Evolutionary conservation across 2,329 filamentous ascomycete genomes (phyloP), one percentile per base, ranked within the genome.

Genomic region (Botryotinia convoluta): DNA sequence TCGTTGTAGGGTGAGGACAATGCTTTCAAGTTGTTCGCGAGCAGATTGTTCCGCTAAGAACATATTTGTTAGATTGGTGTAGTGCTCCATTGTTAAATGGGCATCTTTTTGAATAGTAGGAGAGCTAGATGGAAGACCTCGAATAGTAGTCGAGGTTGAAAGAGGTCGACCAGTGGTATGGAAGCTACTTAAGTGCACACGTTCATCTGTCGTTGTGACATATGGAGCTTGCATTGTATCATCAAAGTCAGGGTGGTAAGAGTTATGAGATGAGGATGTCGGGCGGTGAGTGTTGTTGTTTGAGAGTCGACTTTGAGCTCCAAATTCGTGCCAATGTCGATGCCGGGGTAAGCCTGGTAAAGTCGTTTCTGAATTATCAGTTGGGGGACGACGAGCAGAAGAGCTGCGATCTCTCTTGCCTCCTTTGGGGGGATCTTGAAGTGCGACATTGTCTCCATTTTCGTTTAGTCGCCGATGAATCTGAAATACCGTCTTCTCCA

Each of bases 11-110:
- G 83, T 85, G 72, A 83, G 86, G 45, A 91, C 87, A 73, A 90
- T 85, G 2, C 83, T 81, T 79, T 91, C 89, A 7, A 91, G 84
- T 6, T 84, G 83, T 72, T 86, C 83, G 8, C 89, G 85, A 8
- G 87, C 87, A 0, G 84, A 84, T 39, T 88, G 87, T 79, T 91
- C 89, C 1, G 84, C 83, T 73, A 89, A 84, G 39, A 91, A 83
- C 72, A 90, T 83, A 26, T 84, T 83, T 42, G 86, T 79, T 26
- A 91, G 82, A 2, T 83, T 84, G 10, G 83, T 83, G 74, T 87
- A 87, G 68, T 88, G 84, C 67, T 88, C 85, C 79, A 32, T 83
- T 74, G 79, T 78, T 74, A 79, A 35, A 78, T 77, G 26, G 74
- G 76, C 59, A 76, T 78, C 78, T 67, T 78, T 78, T 22, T 76